Conservation (phyloP, 208 protist species). For the Sergeia podlipaevii region DNA sequence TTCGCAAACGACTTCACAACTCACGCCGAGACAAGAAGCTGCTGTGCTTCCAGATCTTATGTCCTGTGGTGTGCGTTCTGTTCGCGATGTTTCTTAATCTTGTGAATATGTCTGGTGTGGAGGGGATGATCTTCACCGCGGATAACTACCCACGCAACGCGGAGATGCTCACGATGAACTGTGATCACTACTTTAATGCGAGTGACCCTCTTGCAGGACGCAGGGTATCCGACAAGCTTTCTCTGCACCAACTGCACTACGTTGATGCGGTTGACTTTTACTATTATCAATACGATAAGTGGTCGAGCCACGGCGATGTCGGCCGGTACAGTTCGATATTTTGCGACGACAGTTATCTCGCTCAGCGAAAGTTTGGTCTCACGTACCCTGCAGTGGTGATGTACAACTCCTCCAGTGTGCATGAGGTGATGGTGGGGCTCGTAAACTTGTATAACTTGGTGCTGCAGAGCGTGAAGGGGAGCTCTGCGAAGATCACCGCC, state of each 20-base stretch:
- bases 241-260: background rate
- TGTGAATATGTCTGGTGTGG: conserved; percentile 1
- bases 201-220: background rate
- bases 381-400: background rate
- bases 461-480: no score
- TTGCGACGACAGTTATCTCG: background rate
- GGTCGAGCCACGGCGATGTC: background rate
- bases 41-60: conserved; percentile 34
- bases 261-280: background rate
- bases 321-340: background rate
- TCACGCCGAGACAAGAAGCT: conserved; percentile 25
- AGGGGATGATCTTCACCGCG: background rate
- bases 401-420: conserved; percentile 3
- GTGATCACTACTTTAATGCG: background rate
- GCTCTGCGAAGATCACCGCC: no score
- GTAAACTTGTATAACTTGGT: conserved; percentile 14
- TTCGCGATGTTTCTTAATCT: conserved; percentile 33
- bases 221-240: no score
- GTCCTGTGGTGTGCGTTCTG: conserved; percentile 33
- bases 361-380: no score
- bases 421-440: background rate
- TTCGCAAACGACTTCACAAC: conserved; percentile 33
- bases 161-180: conserved; percentile 2
- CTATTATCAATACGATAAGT: conserved; percentile 1
- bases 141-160: background rate